Percentiles rank a stretch among this genome's conserved stretches.
Evolutionary conservation across 768 basidiomycete genomes (phyloP).

Genomic region (Phlebiopsis gigantea): DNA sequence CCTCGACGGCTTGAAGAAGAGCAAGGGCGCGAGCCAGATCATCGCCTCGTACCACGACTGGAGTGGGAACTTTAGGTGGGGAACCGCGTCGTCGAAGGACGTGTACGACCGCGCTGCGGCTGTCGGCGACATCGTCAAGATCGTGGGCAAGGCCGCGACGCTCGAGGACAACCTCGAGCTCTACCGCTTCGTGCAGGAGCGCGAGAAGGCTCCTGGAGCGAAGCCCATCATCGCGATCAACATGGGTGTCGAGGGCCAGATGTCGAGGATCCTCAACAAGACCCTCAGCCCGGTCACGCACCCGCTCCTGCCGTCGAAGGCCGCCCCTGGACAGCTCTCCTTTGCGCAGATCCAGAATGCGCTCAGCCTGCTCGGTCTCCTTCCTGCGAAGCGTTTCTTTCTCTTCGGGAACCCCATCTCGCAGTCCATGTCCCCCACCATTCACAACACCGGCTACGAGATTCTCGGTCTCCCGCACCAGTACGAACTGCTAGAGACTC

Average conservation of each 20-base stretch:
- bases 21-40: slow-evolving; percentile 71
- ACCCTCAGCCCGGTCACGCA: slow-evolving; percentile 91
- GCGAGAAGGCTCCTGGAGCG: slow-evolving; percentile 35
- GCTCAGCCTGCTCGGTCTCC: slow-evolving; percentile 72
- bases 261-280: slow-evolving; percentile 82
- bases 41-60: slow-evolving; percentile 97
- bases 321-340: slow-evolving; percentile 92
- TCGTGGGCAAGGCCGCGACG: slow-evolving; percentile 77
- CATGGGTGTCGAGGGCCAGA: slow-evolving; percentile 84
- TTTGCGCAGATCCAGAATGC: slow-evolving; percentile 83
- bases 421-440: slow-evolving; percentile 85
- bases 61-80: slow-evolving; percentile 83
- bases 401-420: slow-evolving; percentile 87
- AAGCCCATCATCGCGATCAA: slow-evolving; percentile 95
- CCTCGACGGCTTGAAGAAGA: slow-evolving; percentile 51
- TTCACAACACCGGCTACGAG: slow-evolving; percentile 88
- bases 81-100: slow-evolving; percentile 54
- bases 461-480: slow-evolving; percentile 77
- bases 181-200: slow-evolving; percentile 59
- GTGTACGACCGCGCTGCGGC: slow-evolving; percentile 62
- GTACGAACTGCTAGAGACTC: slow-evolving; percentile 77
- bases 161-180: slow-evolving; percentile 78
- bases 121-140: slow-evolving; percentile 87
- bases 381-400: slow-evolving; percentile 72
- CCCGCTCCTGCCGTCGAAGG: slow-evolving; percentile 74